Percentiles rank a stretch among this genome's conserved stretches.
Evolutionary conservation across 2,329 filamentous ascomycete genomes (phyloP).

Genomic region (Sarocladium oryzae): DNA sequence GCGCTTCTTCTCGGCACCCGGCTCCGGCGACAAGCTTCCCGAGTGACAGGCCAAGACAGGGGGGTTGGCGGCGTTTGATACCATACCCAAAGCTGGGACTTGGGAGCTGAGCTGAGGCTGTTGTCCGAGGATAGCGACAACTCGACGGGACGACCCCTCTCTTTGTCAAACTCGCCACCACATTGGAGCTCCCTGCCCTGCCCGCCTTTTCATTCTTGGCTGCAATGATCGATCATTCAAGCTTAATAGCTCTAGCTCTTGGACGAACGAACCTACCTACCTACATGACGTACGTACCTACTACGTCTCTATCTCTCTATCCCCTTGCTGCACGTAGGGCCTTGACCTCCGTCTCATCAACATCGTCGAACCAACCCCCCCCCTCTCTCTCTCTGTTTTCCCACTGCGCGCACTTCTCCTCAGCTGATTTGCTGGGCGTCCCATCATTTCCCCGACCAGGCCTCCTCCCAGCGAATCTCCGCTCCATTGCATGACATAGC

Average conservation of each 20-base stretch:
- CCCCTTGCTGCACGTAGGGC: too few relatives aligned
- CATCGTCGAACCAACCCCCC: neutral
- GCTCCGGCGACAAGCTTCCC: neutral
- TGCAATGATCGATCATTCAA: neutral
- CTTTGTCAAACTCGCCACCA: slow-evolving; percentile 1
- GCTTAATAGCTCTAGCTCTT: neutral
- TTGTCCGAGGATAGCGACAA: neutral
- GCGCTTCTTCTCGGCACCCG: neutral
- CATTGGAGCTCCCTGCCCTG: neutral
- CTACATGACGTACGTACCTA: too few relatives aligned
- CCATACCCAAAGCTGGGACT: neutral
- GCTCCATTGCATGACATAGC: neutral
- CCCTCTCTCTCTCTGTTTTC: neutral
- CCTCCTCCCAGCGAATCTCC: neutral
- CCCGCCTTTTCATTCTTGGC: neutral
- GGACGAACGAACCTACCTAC: too few relatives aligned
- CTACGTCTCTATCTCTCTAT: too few relatives aligned
- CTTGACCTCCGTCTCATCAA: slow-evolving; percentile 5
- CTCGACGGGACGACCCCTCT: slow-evolving; percentile 2
- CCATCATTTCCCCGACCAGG: neutral
- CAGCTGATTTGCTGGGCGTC: neutral
- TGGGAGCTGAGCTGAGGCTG: slow-evolving; percentile 1
- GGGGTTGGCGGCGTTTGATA: neutral
- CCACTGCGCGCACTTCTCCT: neutral
- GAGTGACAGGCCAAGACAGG: neutral